These are phyloP conservation scores for Lenwebbia sp. DNA, from an alignment of 345 rosid species.

Conservation along the genomic window DNA sequence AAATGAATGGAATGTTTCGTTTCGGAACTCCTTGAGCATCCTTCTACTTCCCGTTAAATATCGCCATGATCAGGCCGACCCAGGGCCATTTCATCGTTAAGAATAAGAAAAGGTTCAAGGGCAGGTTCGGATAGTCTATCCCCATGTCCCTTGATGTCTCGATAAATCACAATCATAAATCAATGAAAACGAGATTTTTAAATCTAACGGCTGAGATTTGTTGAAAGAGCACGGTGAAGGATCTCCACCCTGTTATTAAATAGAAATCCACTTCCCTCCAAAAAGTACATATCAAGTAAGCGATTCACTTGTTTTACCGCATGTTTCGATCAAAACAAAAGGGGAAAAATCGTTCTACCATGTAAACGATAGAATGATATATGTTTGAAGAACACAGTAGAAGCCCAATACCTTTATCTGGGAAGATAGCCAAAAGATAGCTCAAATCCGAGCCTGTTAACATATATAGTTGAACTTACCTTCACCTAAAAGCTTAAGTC, in stretches of 20 bases:
- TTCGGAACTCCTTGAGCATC: background rate
- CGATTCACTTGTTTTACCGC: too few species aligned
- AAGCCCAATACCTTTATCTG: too few species aligned
- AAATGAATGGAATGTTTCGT: background rate
- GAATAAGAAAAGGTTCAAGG: background rate
- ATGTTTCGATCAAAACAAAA: background rate
- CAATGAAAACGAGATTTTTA: background rate
- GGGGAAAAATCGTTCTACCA: too few species aligned
- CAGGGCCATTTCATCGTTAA: accelerated
- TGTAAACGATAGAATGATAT: too few species aligned
- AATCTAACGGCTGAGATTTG: background rate
- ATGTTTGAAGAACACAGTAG: too few species aligned
- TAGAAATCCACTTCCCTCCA: background rate
- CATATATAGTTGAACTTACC: too few species aligned
- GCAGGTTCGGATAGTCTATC: background rate
- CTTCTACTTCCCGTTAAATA: background rate
- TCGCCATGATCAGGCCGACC: background rate
- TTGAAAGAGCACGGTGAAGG: background rate
- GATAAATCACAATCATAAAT: accelerated
- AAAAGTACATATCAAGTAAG: background rate
- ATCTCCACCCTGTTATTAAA: background rate
- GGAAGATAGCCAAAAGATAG: too few species aligned
- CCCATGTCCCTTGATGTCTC: background rate
- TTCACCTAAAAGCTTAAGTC: too few species aligned
- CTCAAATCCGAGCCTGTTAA: too few species aligned